Percentiles rank a stretch among this genome's conserved stretches.
Evolutionary conservation across 495 filamentous ascomycete genomes (phyloP).

Genomic region (Tuber microsphaerosporum): DNA sequence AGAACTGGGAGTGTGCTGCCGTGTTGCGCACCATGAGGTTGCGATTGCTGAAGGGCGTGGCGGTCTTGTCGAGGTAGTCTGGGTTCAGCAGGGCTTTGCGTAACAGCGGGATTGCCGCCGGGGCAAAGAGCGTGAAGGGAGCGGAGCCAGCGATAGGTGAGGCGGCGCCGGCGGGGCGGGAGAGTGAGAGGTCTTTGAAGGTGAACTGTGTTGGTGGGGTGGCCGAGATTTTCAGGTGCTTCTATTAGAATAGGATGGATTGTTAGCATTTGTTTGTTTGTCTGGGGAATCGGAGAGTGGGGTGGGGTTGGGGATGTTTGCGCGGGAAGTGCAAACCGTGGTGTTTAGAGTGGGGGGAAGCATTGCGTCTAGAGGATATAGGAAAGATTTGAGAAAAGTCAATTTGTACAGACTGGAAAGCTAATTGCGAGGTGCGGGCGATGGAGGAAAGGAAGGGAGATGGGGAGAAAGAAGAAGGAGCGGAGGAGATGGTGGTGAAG

Average conservation of each 20-base stretch:
- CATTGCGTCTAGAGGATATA: not conserved
- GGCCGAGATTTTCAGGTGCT: conserved; percentile 1
- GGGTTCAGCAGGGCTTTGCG: conserved; percentile 19
- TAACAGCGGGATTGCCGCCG: conserved; percentile 22
- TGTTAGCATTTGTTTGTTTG: not conserved
- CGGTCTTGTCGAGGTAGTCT: conserved; percentile 16
- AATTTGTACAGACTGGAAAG: not conserved
- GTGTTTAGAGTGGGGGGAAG: not conserved
- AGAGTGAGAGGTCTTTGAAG: conserved; percentile 18
- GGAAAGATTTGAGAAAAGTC: not conserved
- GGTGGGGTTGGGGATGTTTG: not conserved
- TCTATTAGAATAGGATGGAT: not conserved
- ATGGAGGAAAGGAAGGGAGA: not conserved
- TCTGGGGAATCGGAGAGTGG: not conserved
- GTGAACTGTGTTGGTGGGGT: conserved; percentile 2
- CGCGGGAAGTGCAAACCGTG: not conserved
- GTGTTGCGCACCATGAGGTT: conserved; percentile 42
- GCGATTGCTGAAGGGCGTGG: conserved; percentile 8
- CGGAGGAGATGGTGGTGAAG: not conserved
- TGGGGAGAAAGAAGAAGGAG: not conserved
- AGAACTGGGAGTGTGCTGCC: conserved; percentile 40
- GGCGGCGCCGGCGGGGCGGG: conserved; percentile 6
- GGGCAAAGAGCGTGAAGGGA: conserved; percentile 13
- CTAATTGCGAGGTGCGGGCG: not conserved
- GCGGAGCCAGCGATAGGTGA: conserved; percentile 17